A percentile compares a stretch with the other conserved stretches of the same genome.
Conservation (phyloP, 768 basidiomycete species). For the Leccinum subtestaceum region DNA sequence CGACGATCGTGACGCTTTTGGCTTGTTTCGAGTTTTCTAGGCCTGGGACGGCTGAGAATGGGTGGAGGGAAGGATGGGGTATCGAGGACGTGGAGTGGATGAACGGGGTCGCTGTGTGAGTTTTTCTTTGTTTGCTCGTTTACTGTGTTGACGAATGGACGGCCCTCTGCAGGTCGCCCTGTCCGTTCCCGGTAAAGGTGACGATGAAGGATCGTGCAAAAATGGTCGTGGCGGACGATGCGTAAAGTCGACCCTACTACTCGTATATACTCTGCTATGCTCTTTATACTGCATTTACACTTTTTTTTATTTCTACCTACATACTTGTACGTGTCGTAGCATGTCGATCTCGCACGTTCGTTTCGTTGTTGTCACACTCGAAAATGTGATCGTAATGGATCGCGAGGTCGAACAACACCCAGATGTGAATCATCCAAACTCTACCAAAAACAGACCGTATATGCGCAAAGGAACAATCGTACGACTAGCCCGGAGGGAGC, state of each 20-base stretch:
- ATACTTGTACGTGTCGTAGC: background rate
- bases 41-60: too few species aligned
- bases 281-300: background rate
- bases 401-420: too few species aligned
- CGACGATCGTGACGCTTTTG: constrained; percentile 2
- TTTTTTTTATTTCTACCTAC: background rate
- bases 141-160: background rate
- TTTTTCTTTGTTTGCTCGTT: background rate
- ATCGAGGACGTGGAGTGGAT: constrained; percentile 1
- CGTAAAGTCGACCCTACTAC: background rate
- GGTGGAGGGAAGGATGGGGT: background rate
- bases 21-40: constrained; percentile 5
- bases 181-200: constrained; percentile 5
- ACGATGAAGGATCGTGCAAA: background rate
- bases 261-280: too few species aligned
- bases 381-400: too few species aligned
- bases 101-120: constrained; percentile 1
- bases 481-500: constrained; percentile 83
- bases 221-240: background rate
- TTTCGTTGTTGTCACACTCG: too few species aligned
- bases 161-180: background rate
- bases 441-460: too few species aligned
- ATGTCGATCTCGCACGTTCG: too few species aligned
- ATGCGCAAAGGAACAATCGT: too few species aligned
- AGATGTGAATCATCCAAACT: too few species aligned